Evolutionary conservation across 139 green algal genomes (phyloP).

Genomic region (Nannochloris sp.): DNA sequence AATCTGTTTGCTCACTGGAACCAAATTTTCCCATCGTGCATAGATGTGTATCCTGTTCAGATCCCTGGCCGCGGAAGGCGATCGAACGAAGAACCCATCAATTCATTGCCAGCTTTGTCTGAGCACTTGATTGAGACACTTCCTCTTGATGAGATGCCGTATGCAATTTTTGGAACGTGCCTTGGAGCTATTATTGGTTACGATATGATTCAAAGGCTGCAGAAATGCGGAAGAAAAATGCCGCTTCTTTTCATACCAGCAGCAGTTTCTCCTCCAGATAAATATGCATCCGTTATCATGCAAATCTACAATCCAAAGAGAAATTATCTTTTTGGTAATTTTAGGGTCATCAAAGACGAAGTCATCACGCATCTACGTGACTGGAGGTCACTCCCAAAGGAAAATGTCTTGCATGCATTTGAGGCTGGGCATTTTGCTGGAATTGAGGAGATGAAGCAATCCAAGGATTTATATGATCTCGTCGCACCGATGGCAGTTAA

Average conservation of each 20-base stretch:
- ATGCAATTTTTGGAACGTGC: conserved; percentile 37
- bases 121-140: conserved; percentile 14
- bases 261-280: conserved; percentile 34
- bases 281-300: conserved; percentile 31
- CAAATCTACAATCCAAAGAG: conserved; percentile 23
- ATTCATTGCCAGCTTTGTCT: conserved; percentile 9
- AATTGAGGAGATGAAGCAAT: conserved; percentile 37
- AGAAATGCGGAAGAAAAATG: conserved; percentile 1
- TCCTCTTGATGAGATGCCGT: conserved; percentile 33
- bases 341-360: conserved; percentile 8
- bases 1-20: conserved; percentile 35
- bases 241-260: conserved; percentile 29
- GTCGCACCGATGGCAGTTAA: conserved; percentile 36
- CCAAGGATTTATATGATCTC: conserved; percentile 30
- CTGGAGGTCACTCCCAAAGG: conserved; percentile 18
- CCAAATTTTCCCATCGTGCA: conserved; percentile 27
- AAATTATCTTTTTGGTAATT: no score
- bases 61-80: conserved; percentile 30
- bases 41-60: conserved; percentile 39
- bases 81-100: conserved; percentile 10
- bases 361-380: conserved; percentile 19
- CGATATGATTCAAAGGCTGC: conserved; percentile 19
- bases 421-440: conserved; percentile 36
- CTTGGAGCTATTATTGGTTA: conserved; percentile 38
- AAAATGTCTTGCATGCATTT: conserved; percentile 27